Conservation (phyloP, 2,329 filamentous ascomycete genomes). For the Diaporthe helianthi region DNA sequence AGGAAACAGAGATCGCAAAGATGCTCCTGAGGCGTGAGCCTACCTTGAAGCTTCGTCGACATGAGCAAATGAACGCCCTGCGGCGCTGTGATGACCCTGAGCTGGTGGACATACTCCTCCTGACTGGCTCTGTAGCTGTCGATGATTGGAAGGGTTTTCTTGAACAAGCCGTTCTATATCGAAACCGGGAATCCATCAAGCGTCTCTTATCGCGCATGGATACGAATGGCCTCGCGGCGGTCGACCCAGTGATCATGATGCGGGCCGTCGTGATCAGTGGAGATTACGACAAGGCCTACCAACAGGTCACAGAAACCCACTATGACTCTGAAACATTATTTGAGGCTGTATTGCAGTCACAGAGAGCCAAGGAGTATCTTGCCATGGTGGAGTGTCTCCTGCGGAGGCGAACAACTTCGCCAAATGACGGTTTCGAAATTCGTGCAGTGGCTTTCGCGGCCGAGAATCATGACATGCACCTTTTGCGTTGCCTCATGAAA, state of each 20-base stretch:
- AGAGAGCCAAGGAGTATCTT: too few species aligned
- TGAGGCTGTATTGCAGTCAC: neutral
- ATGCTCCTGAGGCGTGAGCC: neutral
- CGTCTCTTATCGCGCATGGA: neutral
- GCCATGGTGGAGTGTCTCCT: neutral
- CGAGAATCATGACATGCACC: neutral
- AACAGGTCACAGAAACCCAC: neutral
- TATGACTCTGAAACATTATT: neutral
- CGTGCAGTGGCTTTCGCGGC: neutral
- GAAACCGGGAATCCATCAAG: neutral
- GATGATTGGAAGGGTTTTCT: neutral
- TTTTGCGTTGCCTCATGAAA: neutral
- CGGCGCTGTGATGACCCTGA: fast-evolving
- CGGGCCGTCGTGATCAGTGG: neutral
- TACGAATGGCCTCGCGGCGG: too few species aligned
- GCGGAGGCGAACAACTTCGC: neutral
- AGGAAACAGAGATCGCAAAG: neutral
- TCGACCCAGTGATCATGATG: neutral
- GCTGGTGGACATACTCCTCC: neutral
- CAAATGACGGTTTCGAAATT: slow-evolving; percentile 1
- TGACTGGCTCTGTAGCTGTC: fast-evolving
- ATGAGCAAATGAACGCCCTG: neutral
- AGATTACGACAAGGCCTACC: neutral
- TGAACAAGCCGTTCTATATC: fast-evolving
- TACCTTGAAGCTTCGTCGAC: neutral